Evolutionary conservation across 495 filamentous ascomycete species (phyloP), one percentile per base, ranked within the genome.

Genomic region (Cercophora sp.): DNA sequence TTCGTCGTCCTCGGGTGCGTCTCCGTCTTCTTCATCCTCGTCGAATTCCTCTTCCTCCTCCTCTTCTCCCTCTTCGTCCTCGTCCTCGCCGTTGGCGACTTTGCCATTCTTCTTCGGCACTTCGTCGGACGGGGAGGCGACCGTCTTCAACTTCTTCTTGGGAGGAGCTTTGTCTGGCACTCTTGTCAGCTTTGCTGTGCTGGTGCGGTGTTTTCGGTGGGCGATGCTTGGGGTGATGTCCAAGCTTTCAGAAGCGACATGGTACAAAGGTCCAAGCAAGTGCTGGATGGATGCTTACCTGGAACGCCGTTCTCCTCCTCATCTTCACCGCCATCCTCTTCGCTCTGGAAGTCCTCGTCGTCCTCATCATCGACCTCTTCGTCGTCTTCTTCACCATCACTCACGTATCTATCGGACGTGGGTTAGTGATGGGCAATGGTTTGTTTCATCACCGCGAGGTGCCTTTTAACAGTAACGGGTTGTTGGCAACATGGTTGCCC

Each of bases 91-190:
- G 27, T 56, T 59, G 20, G 51, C 52, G 46, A 53, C 57, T 37
- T 55, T 45, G 59, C 63, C 58, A 43, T 69, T 69, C 59, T 65
- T 69, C 45, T 61, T 53, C 9, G 65, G 67, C 26, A 53, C 59
- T 24, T 57, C 52, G 19, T 60, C 68, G 47, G 56, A 58, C 20
- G 62, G 47, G 31, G 54, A 55, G 13, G n/a, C n/a, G n/a, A n/a
- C n/a, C n/a, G 67, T 74, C 68, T 76, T 76, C 58, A 65, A 54
- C 59, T 75, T 76, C 59, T 76, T 76, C 61, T 71, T 75, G 29
- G 73, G 73, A 44, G 72, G 73, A 50, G 72, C 73, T 58, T 70
- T 53, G 19, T 63, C 61, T 67, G 52, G 1, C 0, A 5, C 9
- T n/a, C 24, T 20, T 22, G 41, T 55, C 41, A 43, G 48, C 26